Evolutionary conservation across 2,329 filamentous ascomycete species (phyloP).

Genomic region (Trichocomaceae sp.): DNA sequence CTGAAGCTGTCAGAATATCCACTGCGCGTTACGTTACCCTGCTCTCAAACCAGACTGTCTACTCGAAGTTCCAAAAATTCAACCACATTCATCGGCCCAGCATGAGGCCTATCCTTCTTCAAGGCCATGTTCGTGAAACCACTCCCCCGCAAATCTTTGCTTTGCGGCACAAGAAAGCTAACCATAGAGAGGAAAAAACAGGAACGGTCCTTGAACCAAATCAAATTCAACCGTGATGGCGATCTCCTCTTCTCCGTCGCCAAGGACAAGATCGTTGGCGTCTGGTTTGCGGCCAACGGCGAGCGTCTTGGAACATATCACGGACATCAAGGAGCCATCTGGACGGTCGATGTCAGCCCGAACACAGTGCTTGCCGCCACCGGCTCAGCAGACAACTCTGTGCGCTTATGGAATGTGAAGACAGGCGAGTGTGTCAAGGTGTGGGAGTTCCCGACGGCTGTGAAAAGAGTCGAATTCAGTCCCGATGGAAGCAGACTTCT

Average conservation of each 20-base stretch:
- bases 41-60: slow-evolving; percentile 2
- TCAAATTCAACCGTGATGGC: slow-evolving; percentile 92
- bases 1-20: slow-evolving; percentile 14
- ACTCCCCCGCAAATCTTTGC: slow-evolving; percentile 8
- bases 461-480: slow-evolving; percentile 97
- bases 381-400: slow-evolving; percentile 95
- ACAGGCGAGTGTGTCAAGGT: slow-evolving; percentile 88
- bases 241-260: slow-evolving; percentile 93
- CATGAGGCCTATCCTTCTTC: slow-evolving; percentile 95
- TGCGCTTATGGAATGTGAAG: slow-evolving; percentile 94
- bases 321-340: slow-evolving; percentile 95
- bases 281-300: slow-evolving; percentile 95
- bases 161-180: slow-evolving; percentile 2
- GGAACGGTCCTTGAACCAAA: slow-evolving; percentile 92
- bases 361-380: slow-evolving; percentile 87
- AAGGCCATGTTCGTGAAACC: slow-evolving; percentile 66
- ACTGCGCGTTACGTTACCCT: slow-evolving; percentile 13
- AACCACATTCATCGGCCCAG: slow-evolving; percentile 36
- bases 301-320: slow-evolving; percentile 95
- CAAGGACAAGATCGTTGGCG: slow-evolving; percentile 96
- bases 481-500: slow-evolving; percentile 86
- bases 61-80: neutral
- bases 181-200: slow-evolving; percentile 26
- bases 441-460: slow-evolving; percentile 94
- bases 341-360: slow-evolving; percentile 96